These are phyloP conservation scores for Claviceps spartinae DNA, from an alignment of 2,329 filamentous ascomycete species.

Conservation along the genomic window DNA sequence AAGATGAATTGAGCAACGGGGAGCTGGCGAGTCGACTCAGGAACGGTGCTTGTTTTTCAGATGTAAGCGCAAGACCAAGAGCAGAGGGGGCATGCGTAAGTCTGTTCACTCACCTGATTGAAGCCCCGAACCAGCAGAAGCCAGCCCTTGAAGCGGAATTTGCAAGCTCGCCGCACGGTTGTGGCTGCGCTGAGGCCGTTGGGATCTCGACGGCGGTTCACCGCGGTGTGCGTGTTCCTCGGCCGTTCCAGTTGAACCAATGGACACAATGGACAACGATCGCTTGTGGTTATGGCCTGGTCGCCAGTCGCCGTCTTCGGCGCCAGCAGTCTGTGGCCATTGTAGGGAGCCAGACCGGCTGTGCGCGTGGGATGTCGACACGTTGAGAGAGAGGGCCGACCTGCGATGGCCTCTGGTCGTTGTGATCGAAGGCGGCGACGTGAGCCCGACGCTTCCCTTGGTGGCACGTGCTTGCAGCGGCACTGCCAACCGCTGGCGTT, in stretches of 20 bases:
- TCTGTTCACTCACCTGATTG: conserved; percentile 23
- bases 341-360: conserved; percentile 33
- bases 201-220: conserved; percentile 27
- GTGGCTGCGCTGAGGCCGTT: conserved; percentile 50
- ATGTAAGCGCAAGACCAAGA: conserved; percentile 1
- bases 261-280: conserved; percentile 71
- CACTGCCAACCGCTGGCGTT: conserved; percentile 26
- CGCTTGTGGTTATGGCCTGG: conserved; percentile 52
- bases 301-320: conserved; percentile 17
- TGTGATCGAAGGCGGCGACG: conserved; percentile 28
- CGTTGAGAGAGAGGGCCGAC: conserved; percentile 51
- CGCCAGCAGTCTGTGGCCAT: conserved; percentile 26
- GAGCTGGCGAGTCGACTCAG: conserved; percentile 32
- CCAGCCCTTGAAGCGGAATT: conserved; percentile 30
- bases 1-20: conserved; percentile 41
- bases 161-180: conserved; percentile 71
- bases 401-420: conserved; percentile 43
- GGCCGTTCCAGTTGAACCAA: conserved; percentile 42
- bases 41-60: conserved; percentile 15
- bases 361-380: conserved; percentile 31
- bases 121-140: conserved; percentile 31
- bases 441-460: conserved; percentile 30
- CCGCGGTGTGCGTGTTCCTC: conserved; percentile 33
- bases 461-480: conserved; percentile 27
- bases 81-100: no score